Conservation (phyloP, 2,329 filamentous ascomycete genomes). For the Xylariaceae sp. region DNA sequence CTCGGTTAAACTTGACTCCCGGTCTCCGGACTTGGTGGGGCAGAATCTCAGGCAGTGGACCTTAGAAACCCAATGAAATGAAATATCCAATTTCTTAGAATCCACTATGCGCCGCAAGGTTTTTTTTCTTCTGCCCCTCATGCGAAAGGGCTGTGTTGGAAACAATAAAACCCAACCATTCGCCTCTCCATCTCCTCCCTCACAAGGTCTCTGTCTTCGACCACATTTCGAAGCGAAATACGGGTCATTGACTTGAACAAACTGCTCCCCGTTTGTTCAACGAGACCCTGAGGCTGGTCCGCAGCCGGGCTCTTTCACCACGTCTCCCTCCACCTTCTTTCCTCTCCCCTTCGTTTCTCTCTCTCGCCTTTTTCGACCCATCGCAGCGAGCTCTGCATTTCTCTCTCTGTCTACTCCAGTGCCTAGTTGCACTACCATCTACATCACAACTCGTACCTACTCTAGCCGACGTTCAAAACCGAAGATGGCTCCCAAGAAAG, state of each 20-base stretch:
- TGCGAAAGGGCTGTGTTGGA: slow-evolving; percentile 16
- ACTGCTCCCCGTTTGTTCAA: slow-evolving; percentile 16
- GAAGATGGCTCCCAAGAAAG: slow-evolving; percentile 93
- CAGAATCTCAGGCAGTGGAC: background rate
- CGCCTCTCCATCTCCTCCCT: background rate
- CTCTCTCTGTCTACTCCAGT: slow-evolving; percentile 48
- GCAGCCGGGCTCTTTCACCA: slow-evolving; percentile 51
- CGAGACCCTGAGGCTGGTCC: slow-evolving; percentile 45
- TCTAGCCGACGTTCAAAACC: slow-evolving; percentile 66
- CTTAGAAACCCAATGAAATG: background rate
- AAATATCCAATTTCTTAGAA: slow-evolving; percentile 31
- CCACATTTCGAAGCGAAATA: slow-evolving; percentile 22
- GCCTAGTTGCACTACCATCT: slow-evolving; percentile 56
- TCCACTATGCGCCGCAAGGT: slow-evolving; percentile 35
- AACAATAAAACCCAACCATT: slow-evolving; percentile 10
- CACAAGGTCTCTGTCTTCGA: slow-evolving; percentile 32
- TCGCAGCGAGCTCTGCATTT: slow-evolving; percentile 74
- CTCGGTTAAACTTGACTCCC: slow-evolving; percentile 12
- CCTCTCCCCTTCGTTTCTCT: slow-evolving; percentile 61
- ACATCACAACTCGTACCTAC: slow-evolving; percentile 61
- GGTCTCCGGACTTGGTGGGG: background rate
- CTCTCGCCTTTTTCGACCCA: slow-evolving; percentile 53
- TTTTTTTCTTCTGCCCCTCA: slow-evolving; percentile 38
- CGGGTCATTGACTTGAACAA: slow-evolving; percentile 36
- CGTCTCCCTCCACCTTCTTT: slow-evolving; percentile 50